Base-by-base conservation (phyloP, 1,284 basidiomycete genomes). In the Ceratobasidium sp. region DNA sequence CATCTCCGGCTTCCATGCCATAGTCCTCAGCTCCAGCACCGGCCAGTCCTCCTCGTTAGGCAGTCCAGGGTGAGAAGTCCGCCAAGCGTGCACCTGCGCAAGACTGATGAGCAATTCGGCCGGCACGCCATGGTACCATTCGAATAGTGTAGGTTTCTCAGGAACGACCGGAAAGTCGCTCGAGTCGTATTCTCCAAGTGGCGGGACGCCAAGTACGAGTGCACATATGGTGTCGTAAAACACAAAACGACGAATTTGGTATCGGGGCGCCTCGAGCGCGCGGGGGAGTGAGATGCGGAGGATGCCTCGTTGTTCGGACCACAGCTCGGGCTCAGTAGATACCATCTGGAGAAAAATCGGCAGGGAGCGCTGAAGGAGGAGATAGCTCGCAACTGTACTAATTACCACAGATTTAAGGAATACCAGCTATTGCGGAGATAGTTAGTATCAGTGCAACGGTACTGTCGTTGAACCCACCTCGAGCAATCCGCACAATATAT, bases 241-340 rank as follows among this genome's bases (percentile, higher is more conserved):
- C 2, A 67, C 62, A 31, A 67, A 67, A 15, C 62, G 35, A 2
- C 62, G 35, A 25, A 67, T 54, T 38, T 67, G 50, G 29, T 67
- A 67, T 22, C 62, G 62, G 10, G 32, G 8, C 1, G 50, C 20
- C 15, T 22, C 20, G 15, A 67, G 35, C 4, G 45, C 52, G 12
- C 62, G 62, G 20, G 50, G 40, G 20, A 54, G 35, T 10, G 52
- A 67, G 10, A 67, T 38, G 7, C 8, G 4, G 2, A 45, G 50
- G 12, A 54, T 49, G 3, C 62, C 50, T 3, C 40, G 8, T n/a
- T 38, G 38, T n/a, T 67, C 62, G 8, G 38, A 42, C 38, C 25
- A 67, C 29, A 67, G 50, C 0, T 34, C 17, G 13, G 62, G 27
- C 15, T 54, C 50, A 38, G 10, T 17, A 3, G 62, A 25, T 15